Conservation (phyloP, 495 filamentous ascomycete genomes). For the Symbiotaphrina buchneri region DNA sequence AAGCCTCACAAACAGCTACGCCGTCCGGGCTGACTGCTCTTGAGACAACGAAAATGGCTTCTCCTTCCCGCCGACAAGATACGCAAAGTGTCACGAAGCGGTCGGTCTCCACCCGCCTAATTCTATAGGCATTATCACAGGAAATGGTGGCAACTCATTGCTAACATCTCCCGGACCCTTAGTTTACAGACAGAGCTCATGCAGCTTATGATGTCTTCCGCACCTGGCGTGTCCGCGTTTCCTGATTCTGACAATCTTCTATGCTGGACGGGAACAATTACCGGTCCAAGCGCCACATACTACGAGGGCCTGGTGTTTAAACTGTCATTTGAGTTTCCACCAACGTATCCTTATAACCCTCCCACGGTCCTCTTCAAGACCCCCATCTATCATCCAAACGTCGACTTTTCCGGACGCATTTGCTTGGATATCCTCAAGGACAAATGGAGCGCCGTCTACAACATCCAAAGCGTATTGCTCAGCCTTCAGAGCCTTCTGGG, state of each 20-base stretch:
- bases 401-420: constrained; percentile 81
- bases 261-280: constrained; percentile 82
- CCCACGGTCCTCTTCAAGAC: constrained; percentile 87
- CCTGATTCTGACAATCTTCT: constrained; percentile 78
- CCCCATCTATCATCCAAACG: constrained; percentile 84
- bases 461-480: constrained; percentile 76
- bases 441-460: constrained; percentile 93
- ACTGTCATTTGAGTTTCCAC: constrained; percentile 76
- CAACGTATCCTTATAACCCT: constrained; percentile 84
- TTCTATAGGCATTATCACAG: constrained; percentile 1
- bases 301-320: constrained; percentile 82
- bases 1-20: constrained; percentile 2
- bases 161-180: constrained; percentile 5
- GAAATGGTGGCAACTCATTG: neutral
- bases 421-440: constrained; percentile 96
- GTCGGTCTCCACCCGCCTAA: constrained; percentile 18
- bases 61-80: constrained; percentile 28
- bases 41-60: constrained; percentile 33
- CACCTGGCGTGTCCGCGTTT: constrained; percentile 88
- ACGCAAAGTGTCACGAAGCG: constrained; percentile 62
- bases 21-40: constrained; percentile 17
- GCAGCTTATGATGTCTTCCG: constrained; percentile 88
- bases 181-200: constrained; percentile 94
- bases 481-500: constrained; percentile 89
- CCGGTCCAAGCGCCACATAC: constrained; percentile 74